Base-by-base conservation (phyloP, 495 filamentous ascomycete genomes). In the Xylaria sp. region DNA sequence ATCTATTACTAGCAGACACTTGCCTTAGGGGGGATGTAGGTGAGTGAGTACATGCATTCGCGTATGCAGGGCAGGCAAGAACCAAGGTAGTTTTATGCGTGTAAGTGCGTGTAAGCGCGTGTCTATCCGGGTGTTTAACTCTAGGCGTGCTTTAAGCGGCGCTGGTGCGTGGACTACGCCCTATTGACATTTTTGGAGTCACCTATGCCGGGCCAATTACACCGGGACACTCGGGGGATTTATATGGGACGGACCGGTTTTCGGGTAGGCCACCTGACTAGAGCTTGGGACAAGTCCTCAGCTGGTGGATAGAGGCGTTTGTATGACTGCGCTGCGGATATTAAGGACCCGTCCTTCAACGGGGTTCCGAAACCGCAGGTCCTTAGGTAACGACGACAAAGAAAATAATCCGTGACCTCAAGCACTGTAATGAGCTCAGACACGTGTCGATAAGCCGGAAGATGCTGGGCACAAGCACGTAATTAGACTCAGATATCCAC, bases 361-460 rank as follows among this genome's bases (percentile, higher is more conserved):
- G 5, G 5, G 31, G 26, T 52, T 55, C 64, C 64, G 64, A 67
- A 67, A 29, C 64, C 64, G 64, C 64, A 50, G 41, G 33, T 37
- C 8, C 24, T 67, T 67, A 67, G 64, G 64, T 67, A 67, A 67
- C 48, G 29, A 11, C 44, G 26, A 67, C 43, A 40, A 67, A 40
- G 26, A 55, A 26, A 33, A 43, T 43, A 12, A 43, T 17, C 9
- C 35, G 21, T 43, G 21, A 15, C 37, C 58, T 29, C 7, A 26
- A 26, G 21, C 29, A 33, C n/a, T n/a, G 31, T 31, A 31, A 31
- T 31, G 17, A 17, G 24, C 12, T 7, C 5, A 31, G 52, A 31
- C 52, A 17, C 15, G 12, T 9, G 26, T 31, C 31, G 57, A 35
- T 37, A 59, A 35, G 55, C 19, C 37, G 29, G 37, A 59, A 37